A percentile compares a stretch with the other conserved stretches of the same genome.
These are phyloP conservation scores for Bimuria novae-zelandiae DNA, from an alignment of 2,329 filamentous ascomycete species.

Conservation along the genomic window DNA sequence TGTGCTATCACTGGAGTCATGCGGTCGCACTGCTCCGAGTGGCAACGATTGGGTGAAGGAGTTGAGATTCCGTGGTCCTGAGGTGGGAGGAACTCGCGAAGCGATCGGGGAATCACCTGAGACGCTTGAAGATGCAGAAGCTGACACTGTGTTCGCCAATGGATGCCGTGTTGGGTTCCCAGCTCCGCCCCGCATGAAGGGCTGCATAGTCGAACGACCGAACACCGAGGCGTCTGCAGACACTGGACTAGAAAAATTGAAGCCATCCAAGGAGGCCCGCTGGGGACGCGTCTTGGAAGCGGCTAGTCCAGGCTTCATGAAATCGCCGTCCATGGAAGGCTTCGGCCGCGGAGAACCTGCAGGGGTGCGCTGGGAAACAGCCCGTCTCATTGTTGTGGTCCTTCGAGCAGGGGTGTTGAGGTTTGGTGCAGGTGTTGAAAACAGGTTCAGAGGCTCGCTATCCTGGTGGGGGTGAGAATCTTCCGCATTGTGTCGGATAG, in stretches of 20 bases:
- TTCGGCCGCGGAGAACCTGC: slow-evolving; percentile 45
- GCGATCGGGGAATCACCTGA: slow-evolving; percentile 61
- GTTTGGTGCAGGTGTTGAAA: slow-evolving; percentile 42
- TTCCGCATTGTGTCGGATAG: slow-evolving; percentile 23
- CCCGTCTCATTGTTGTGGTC: slow-evolving; percentile 79
- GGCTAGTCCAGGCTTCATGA: slow-evolving; percentile 57
- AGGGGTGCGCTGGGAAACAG: slow-evolving; percentile 79
- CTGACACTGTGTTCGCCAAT: slow-evolving; percentile 82
- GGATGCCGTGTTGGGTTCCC: slow-evolving; percentile 65
- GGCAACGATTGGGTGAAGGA: slow-evolving; percentile 78
- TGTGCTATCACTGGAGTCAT: slow-evolving; percentile 53
- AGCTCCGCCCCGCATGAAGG: slow-evolving; percentile 26
- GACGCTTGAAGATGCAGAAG: slow-evolving; percentile 80
- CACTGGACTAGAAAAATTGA: slow-evolving; percentile 66
- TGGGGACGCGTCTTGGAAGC: slow-evolving; percentile 64
- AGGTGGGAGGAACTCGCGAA: slow-evolving; percentile 38
- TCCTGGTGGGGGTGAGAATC: slow-evolving; percentile 33
- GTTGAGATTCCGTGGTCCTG: slow-evolving; percentile 29
- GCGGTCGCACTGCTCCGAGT: slow-evolving; percentile 63
- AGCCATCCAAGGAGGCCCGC: slow-evolving; percentile 79
- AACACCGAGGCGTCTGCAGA: slow-evolving; percentile 72
- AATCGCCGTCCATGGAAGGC: slow-evolving; percentile 52
- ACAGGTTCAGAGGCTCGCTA: slow-evolving; percentile 33
- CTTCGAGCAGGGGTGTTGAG: slow-evolving; percentile 40
- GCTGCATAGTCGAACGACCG: slow-evolving; percentile 31